A percentile compares a stretch with the other conserved stretches of the same genome.
Conservation (phyloP, 1,139 yeast species). For the Suhomyces wounanorum region DNA sequence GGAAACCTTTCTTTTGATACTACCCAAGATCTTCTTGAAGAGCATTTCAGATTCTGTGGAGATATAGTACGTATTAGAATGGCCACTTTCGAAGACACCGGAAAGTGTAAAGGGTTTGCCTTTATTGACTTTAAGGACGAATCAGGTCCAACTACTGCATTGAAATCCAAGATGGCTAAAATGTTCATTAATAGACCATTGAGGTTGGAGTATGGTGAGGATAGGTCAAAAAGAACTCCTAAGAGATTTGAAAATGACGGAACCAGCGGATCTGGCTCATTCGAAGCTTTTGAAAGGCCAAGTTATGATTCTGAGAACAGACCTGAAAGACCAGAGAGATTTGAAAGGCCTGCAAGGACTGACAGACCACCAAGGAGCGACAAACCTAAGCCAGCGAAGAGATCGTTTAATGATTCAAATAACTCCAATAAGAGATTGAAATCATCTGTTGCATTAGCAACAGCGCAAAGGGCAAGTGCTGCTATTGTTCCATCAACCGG, state of each 20-base stretch:
- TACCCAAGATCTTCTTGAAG: constrained; percentile 74
- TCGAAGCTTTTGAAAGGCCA: background rate
- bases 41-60: constrained; percentile 78
- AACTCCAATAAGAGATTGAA: constrained; percentile 50
- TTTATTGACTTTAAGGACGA: constrained; percentile 84
- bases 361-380: constrained; percentile 4
- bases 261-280: background rate
- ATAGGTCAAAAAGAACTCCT: constrained; percentile 78
- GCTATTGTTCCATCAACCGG: constrained; percentile 92
- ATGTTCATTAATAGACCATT: constrained; percentile 72
- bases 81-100: constrained; percentile 96
- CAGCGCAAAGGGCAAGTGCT: constrained; percentile 86
- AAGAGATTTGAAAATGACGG: constrained; percentile 17
- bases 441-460: constrained; percentile 86
- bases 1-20: constrained; percentile 94
- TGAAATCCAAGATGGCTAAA: constrained; percentile 70
- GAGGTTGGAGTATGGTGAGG: constrained; percentile 93
- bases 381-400: constrained; percentile 19
- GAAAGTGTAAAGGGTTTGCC: constrained; percentile 96
- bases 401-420: constrained; percentile 21
- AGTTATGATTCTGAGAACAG: constrained; percentile 46
- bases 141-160: constrained; percentile 79
- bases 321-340: constrained; percentile 21
- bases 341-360: constrained; percentile 4
- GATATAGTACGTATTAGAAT: constrained; percentile 80